Percentiles rank a stretch among this genome's conserved stretches.
These are phyloP conservation scores for Dovyalis caffra DNA, from an alignment of 345 rosid genomes.

Conservation along the genomic window DNA sequence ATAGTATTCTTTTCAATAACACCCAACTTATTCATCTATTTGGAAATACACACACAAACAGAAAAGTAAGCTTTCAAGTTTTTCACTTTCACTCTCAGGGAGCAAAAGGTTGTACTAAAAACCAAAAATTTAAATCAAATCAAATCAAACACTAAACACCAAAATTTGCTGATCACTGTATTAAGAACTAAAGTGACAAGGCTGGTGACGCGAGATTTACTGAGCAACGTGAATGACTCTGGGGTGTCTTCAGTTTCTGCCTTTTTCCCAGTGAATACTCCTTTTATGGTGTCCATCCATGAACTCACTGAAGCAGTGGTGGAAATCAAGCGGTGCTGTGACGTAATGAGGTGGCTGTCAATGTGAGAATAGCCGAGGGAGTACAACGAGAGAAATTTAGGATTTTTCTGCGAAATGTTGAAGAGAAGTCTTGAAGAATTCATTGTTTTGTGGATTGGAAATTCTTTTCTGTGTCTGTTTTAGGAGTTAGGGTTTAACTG, in stretches of 20 bases:
- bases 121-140: too few relatives aligned
- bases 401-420: background rate
- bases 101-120: too few relatives aligned
- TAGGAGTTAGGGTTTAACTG: background rate
- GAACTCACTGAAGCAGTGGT: constrained; percentile 49
- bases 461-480: background rate
- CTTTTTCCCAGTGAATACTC: constrained; percentile 75
- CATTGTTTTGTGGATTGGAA: constrained; percentile 3
- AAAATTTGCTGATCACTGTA: too few relatives aligned
- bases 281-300: constrained; percentile 87
- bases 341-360: constrained; percentile 10
- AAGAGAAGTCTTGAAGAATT: background rate
- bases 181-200: background rate
- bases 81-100: too few relatives aligned
- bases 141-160: background rate
- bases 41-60: too few relatives aligned
- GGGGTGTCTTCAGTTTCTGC: constrained; percentile 36
- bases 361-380: background rate
- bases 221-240: constrained; percentile 69
- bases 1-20: background rate
- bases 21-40: too few relatives aligned
- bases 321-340: constrained; percentile 54
- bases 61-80: background rate
- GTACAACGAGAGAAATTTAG: background rate
- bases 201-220: constrained; percentile 37